Evolutionary conservation across 176 grass and related monocot genomes (phyloP).

Genomic region (Oryza glumipatula): DNA sequence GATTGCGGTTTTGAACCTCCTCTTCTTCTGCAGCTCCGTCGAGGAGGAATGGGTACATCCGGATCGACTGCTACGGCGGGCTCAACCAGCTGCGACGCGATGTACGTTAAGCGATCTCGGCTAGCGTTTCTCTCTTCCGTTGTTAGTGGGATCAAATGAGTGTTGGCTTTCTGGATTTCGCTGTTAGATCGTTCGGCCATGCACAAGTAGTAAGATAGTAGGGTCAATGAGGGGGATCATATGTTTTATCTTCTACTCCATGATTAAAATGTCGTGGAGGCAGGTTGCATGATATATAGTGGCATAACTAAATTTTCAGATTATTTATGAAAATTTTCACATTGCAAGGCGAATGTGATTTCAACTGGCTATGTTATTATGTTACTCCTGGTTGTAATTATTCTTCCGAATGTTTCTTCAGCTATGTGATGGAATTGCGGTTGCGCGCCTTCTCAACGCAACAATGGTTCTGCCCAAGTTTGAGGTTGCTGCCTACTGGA

Average conservation of each 20-base stretch:
- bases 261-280: not conserved
- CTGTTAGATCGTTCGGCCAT: not conserved
- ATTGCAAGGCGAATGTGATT: not conserved
- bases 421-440: slow-evolving; percentile 89
- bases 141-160: not conserved
- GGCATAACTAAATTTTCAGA: not conserved
- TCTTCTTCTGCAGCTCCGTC: slow-evolving; percentile 48
- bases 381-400: slow-evolving; percentile 23
- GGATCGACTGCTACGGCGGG: slow-evolving; percentile 89
- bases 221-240: not conserved
- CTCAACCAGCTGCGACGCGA: slow-evolving; percentile 98
- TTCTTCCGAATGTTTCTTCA: slow-evolving; percentile 38
- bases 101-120: slow-evolving; percentile 62
- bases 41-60: slow-evolving; percentile 71
- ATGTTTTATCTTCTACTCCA: not conserved
- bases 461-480: slow-evolving; percentile 94
- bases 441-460: slow-evolving; percentile 80
- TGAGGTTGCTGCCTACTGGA: slow-evolving; percentile 94
- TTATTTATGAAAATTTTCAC: not conserved
- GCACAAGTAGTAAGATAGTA: not conserved
- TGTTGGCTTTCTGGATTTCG: not conserved
- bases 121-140: slow-evolving; percentile 43
- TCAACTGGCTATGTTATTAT: not conserved
- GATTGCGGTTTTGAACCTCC: not conserved
- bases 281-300: not conserved